These are phyloP conservation scores for Sanghuangporus sanghuang DNA, from an alignment of 1,284 basidiomycete genomes.

Conservation along the genomic window DNA sequence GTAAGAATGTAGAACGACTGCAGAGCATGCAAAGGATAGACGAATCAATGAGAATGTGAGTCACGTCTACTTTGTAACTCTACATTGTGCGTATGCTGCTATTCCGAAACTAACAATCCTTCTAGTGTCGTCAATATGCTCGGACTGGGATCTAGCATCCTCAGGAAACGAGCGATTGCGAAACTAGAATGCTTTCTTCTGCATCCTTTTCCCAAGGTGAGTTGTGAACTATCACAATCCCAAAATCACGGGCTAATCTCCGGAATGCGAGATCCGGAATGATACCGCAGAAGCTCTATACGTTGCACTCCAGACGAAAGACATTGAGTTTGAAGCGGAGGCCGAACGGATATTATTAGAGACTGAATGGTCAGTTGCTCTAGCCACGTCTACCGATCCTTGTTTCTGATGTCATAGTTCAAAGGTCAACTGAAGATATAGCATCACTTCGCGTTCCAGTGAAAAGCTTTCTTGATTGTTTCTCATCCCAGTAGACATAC, in stretches of 20 bases:
- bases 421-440: constrained; percentile 1
- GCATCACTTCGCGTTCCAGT: not conserved
- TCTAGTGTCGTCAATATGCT: constrained; percentile 61
- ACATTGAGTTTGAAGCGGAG: constrained; percentile 60
- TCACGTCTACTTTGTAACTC: constrained; percentile 5
- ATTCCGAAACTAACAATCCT: not conserved
- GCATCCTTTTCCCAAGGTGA: constrained; percentile 76
- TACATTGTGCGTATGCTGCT: constrained; percentile 14
- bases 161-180: constrained; percentile 43
- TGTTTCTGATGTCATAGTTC: not conserved
- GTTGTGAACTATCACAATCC: constrained; percentile 19
- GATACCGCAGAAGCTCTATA: constrained; percentile 81
- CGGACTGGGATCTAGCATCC: constrained; percentile 33
- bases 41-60: constrained; percentile 78
- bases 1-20: constrained; percentile 56
- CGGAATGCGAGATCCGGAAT: constrained; percentile 55
- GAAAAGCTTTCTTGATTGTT: not conserved
- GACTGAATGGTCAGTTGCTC: constrained; percentile 67
- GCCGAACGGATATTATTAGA: constrained; percentile 76
- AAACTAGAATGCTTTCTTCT: constrained; percentile 56
- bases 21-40: constrained; percentile 78
- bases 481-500: not conserved
- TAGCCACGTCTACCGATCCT: not conserved
- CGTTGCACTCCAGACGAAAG: constrained; percentile 62
- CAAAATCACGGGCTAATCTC: not conserved